These are phyloP conservation scores for Suillus discolor DNA, from an alignment of 768 basidiomycete species.

Conservation along the genomic window DNA sequence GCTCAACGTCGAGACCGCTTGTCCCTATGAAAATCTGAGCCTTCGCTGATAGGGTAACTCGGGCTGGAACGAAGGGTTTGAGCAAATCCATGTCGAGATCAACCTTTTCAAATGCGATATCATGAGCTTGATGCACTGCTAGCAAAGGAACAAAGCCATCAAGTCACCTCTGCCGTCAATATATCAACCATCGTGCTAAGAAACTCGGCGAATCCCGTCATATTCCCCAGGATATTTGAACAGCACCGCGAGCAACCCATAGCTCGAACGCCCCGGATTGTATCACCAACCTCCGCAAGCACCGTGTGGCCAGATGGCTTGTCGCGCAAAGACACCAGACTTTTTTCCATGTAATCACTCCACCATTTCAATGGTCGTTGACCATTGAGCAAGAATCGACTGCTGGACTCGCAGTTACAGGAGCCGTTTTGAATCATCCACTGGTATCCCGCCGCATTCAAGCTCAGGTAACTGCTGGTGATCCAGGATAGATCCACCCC, in stretches of 20 bases:
- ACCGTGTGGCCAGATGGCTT: constrained; percentile 9
- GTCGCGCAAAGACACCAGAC: constrained; percentile 1
- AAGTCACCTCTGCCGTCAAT: constrained; percentile 3
- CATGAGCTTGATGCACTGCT: background rate
- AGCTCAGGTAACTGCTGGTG: background rate
- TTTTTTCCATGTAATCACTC: constrained; percentile 13
- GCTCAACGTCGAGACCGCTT: no score
- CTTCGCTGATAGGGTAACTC: background rate
- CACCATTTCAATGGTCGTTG: constrained; percentile 10
- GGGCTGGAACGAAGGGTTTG: background rate
- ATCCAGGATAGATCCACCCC: constrained; percentile 14
- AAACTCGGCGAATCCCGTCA: constrained; percentile 1
- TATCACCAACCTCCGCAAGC: background rate
- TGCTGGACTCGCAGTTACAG: constrained; percentile 4
- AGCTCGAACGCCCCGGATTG: background rate
- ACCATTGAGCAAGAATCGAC: background rate
- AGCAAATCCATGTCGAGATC: constrained; percentile 13
- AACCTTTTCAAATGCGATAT: constrained; percentile 10
- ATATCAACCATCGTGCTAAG: background rate
- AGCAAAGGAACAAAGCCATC: background rate
- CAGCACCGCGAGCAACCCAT: background rate
- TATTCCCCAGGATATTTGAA: constrained; percentile 1
- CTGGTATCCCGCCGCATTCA: background rate
- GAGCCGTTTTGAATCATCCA: constrained; percentile 1
- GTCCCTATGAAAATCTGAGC: no score